Percentiles rank a stretch among this genome's conserved stretches.
Conservation (phyloP, 768 basidiomycete genomes). For the Suillus brevipes region DNA sequence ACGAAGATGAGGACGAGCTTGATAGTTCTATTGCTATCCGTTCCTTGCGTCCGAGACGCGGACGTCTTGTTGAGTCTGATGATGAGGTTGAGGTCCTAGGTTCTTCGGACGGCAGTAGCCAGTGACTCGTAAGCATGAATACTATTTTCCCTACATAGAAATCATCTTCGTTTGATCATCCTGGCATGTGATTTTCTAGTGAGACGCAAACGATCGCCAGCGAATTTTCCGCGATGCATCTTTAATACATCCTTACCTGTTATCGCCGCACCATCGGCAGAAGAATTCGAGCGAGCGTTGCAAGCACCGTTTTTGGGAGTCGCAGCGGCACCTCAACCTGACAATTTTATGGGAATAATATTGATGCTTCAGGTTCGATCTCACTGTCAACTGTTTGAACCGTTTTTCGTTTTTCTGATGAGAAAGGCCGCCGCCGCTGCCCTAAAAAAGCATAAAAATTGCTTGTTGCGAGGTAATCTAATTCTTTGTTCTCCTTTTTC, state of each 20-base stretch:
- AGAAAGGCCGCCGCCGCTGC: neutral
- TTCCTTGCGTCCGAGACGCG: neutral
- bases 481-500: neutral
- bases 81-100: slow-evolving; percentile 14
- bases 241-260: neutral
- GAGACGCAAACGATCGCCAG: neutral
- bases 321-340: neutral
- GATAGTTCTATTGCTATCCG: slow-evolving; percentile 6
- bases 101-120: slow-evolving; percentile 1
- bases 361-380: neutral
- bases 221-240: neutral
- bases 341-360: neutral
- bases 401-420: neutral
- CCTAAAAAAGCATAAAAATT: no score
- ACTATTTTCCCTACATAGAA: slow-evolving; percentile 2
- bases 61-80: slow-evolving; percentile 24
- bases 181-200: neutral
- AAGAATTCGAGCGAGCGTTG: neutral
- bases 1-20: slow-evolving; percentile 16
- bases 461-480: neutral
- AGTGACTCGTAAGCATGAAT: slow-evolving; percentile 9
- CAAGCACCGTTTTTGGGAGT: neutral
- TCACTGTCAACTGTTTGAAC: neutral
- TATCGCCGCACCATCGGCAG: neutral
- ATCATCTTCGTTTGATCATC: neutral